These are phyloP conservation scores for Nakazawaea holstii DNA, from an alignment of 805 yeast species.

Conservation along the genomic window DNA sequence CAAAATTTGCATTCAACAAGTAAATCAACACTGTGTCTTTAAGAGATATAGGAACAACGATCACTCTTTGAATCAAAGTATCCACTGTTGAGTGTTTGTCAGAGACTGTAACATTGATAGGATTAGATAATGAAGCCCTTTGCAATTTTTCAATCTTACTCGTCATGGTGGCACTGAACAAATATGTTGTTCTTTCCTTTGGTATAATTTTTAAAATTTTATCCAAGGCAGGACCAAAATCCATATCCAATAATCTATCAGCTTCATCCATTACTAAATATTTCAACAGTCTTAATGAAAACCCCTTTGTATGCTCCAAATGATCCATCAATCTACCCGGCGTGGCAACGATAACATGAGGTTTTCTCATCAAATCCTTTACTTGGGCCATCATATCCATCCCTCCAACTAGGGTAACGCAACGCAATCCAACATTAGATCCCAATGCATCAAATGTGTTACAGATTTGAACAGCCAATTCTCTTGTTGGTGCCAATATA, in stretches of 20 bases:
- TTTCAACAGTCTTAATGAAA: conserved; percentile 69
- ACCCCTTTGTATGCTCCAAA: conserved; percentile 87
- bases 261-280: conserved; percentile 96
- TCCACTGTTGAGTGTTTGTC: conserved; percentile 89
- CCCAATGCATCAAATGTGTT: conserved; percentile 96
- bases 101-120: conserved; percentile 88
- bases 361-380: conserved; percentile 86
- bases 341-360: conserved; percentile 92
- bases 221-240: conserved; percentile 94
- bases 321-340: conserved; percentile 90
- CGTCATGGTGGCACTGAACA: conserved; percentile 97
- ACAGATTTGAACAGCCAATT: conserved; percentile 80
- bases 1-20: conserved; percentile 72
- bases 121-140: conserved; percentile 83
- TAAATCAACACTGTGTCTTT: conserved; percentile 86
- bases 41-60: conserved; percentile 88
- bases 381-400: conserved; percentile 99
- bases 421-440: conserved; percentile 82
- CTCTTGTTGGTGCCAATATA: conserved; percentile 83
- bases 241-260: conserved; percentile 91
- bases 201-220: conserved; percentile 80
- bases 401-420: conserved; percentile 91
- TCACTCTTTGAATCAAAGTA: conserved; percentile 81
- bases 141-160: conserved; percentile 89
- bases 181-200: conserved; percentile 71